Conservation (phyloP, 441 rosid species). For the Corymbia citriodora region DNA sequence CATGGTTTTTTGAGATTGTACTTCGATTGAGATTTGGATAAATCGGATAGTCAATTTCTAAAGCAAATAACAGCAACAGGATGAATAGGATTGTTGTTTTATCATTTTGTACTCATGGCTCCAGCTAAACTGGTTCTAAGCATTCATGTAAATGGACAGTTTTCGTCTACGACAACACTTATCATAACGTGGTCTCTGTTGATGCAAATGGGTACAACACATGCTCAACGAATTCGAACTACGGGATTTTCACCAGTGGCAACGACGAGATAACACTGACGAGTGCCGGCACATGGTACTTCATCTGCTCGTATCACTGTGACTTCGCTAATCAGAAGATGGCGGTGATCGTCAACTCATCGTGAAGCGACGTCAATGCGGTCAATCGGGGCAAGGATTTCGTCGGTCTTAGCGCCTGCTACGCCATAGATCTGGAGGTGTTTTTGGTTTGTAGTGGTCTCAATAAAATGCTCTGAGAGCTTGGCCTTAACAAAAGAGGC, state of each 20-base stretch:
- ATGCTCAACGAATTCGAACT: background rate
- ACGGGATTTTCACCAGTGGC: background rate
- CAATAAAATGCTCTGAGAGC: background rate
- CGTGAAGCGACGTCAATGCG: background rate
- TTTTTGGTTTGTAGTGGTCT: background rate
- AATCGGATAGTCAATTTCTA: background rate
- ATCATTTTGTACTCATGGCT: background rate
- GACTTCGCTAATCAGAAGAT: background rate
- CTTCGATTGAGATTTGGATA: background rate
- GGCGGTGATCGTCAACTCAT: background rate
- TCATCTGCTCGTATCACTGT: background rate
- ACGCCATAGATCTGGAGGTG: no score
- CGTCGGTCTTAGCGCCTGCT: background rate
- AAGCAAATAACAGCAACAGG: background rate
- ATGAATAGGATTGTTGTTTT: background rate
- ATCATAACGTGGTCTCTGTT: background rate
- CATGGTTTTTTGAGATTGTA: background rate
- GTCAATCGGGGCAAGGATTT: background rate
- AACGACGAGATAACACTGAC: background rate
- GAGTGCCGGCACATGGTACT: background rate
- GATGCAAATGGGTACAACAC: background rate
- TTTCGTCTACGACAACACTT: background rate
- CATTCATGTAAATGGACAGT: background rate
- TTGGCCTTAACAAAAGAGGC: background rate
- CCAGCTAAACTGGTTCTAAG: background rate